Evolutionary conservation across 2,329 filamentous ascomycete species (phyloP).

Genomic region (Beauveria varroae): DNA sequence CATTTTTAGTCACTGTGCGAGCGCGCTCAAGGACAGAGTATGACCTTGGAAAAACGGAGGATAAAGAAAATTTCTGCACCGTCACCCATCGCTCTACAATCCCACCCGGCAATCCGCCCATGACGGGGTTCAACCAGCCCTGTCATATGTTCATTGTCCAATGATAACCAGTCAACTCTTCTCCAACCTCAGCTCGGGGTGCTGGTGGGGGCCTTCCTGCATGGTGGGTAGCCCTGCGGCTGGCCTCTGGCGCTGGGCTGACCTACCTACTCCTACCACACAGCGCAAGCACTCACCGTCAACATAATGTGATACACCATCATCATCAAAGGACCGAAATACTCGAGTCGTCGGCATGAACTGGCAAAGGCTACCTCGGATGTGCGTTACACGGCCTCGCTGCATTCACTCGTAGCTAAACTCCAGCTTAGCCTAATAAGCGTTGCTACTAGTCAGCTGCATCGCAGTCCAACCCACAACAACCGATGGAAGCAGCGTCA

Average conservation of each 20-base stretch:
- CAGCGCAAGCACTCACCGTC: too few relatives aligned
- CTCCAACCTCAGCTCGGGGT: not conserved
- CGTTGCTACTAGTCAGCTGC: not conserved
- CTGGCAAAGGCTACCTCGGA: not conserved
- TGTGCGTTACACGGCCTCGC: too few relatives aligned
- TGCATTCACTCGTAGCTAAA: not conserved
- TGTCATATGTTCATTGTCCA: not conserved
- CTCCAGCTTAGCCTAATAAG: not conserved
- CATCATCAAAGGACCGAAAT: not conserved
- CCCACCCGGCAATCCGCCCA: not conserved
- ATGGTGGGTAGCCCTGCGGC: not conserved
- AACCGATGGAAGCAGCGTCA: not conserved
- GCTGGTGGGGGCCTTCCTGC: not conserved
- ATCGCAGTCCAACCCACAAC: not conserved
- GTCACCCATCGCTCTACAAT: too few relatives aligned
- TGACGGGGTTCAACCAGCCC: not conserved
- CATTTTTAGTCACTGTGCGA: too few relatives aligned
- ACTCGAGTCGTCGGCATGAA: not conserved
- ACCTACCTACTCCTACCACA: not conserved
- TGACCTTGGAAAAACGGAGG: too few relatives aligned
- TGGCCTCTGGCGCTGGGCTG: too few relatives aligned
- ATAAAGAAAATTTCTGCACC: too few relatives aligned
- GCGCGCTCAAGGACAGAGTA: too few relatives aligned
- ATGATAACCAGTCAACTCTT: not conserved
- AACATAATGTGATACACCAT: too few relatives aligned